Base-by-base conservation (phyloP, 768 basidiomycete species). In the Tricholoma hemisulphureum region DNA sequence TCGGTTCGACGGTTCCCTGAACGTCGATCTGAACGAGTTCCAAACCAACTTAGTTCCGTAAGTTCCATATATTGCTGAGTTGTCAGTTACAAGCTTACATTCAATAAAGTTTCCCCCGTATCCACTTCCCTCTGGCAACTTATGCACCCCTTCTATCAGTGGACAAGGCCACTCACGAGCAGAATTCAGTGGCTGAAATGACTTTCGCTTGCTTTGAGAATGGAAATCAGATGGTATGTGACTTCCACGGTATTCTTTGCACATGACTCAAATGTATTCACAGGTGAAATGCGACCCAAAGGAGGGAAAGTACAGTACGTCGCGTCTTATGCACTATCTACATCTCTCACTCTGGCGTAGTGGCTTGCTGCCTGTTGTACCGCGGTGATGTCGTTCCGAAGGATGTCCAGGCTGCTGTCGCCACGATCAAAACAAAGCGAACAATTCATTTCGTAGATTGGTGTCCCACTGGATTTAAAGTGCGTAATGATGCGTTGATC, bases 381-480 rank as follows among this genome's bases (percentile, higher is more conserved):
- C 93, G 95, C 67, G 95, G 95, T 61, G 95, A 98, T 68, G 94
- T 98, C 64, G 95, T 95, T 46, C 93, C 95, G 65, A 97, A 96
- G 82, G 96, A 98, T 72, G 90, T 89, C 65, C 90, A 95, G 63
- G 85, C 90, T 57, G 96, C 96, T 57, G 92, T 98, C 65, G 86
- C 91, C 41, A 88, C 82, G 63, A 93, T 98, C 81, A 97, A 95
- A 83, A 98, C 95, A 57, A 98, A 95, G 83, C 86, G 91, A 63
- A 97, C 96, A 23, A 97, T 98, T 69, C 95, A 96, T 69, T 97
- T 96, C 72, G 95, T 98, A 60, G 95, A 97, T 70, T 98, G 95
- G 95, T 95, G 93, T 75, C 92, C 92, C 34, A 98, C 96, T 68
- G 96, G 95, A 61, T 96, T 95, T 88, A 95, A 95, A 78, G 82